Base-by-base conservation (phyloP, 768 basidiomycete species). In the Boletellus ananiceps region DNA sequence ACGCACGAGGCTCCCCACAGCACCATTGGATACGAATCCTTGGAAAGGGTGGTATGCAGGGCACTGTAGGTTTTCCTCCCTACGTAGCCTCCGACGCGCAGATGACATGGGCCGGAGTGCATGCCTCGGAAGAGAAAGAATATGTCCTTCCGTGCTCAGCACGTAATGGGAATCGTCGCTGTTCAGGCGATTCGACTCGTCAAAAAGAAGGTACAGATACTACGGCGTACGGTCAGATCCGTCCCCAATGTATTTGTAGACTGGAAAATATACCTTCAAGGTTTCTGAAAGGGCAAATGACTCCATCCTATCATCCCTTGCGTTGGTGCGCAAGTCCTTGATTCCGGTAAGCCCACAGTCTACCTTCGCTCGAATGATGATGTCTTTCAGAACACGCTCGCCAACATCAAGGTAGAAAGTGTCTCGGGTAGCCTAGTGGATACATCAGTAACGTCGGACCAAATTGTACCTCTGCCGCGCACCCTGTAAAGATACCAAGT, bases 401-500 rank as follows among this genome's bases (percentile, higher is more conserved):
- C 87, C 95, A 8, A 98, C 83, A 51, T 93, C 84, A 2, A 98
- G 80, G 65, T 98, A 97, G 65, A 91, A 93, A 2, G 92, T 77
- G 61, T 99, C 95, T 39, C 77, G 80, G 12, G 95, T 97, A 23
- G 94, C 94, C 90, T 93, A 58, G 40, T n/a, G 9, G 36, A 13
- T 40, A 16, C 16, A 35, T 54, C 19, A 57, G 50, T 5, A 41
- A 35, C 25, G 50, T 38, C 9, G 16, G 15, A 6, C 39, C 31
- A 36, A 21, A 39, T 19, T n/a, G 8, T 25, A 25, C 9, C 39
- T 40, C 21, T 5, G 15, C 31, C 19, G 66, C 81, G 54, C 57
- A 88, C 91, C 44, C 88, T 79, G 61, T 96, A 97, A 15, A 98
- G 74, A 69, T 94, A 96, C 84, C 93, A 94, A 5, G 92, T 99